Conservation (phyloP, 495 filamentous ascomycete genomes). For the Rhypophila decipiens region DNA sequence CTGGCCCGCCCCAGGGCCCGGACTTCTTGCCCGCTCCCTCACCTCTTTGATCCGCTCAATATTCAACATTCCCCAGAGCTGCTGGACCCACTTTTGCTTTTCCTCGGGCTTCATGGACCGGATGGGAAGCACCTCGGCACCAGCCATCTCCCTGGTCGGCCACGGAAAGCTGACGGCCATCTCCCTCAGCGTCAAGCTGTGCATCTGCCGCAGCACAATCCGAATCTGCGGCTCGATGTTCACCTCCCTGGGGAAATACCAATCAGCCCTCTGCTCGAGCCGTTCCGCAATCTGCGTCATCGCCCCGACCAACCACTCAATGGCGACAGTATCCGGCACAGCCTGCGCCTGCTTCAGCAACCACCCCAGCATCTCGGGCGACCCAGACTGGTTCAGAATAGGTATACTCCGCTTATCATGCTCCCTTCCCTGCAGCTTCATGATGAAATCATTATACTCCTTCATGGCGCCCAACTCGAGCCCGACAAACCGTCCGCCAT, state of each 20-base stretch:
- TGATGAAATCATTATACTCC: constrained; percentile 32
- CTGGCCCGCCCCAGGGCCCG: neutral
- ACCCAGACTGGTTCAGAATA: constrained; percentile 30
- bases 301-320: constrained; percentile 30
- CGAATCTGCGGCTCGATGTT: constrained; percentile 31
- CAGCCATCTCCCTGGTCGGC: constrained; percentile 31
- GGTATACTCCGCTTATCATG: constrained; percentile 34
- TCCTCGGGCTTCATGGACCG: constrained; percentile 28
- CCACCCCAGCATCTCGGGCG: constrained; percentile 29
- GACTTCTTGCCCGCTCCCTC: constrained; percentile 1
- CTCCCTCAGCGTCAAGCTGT: constrained; percentile 20
- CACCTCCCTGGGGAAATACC: constrained; percentile 21
- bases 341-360: constrained; percentile 20
- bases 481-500: constrained; percentile 21
- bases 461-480: constrained; percentile 24
- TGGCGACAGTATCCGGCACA: constrained; percentile 25
- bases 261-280: constrained; percentile 22
- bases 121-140: constrained; percentile 28
- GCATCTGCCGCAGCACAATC: constrained; percentile 29
- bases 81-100: constrained; percentile 27
- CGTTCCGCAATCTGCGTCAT: constrained; percentile 29
- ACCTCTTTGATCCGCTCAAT: constrained; percentile 16
- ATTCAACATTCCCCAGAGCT: constrained; percentile 19
- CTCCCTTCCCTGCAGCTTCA: constrained; percentile 29
- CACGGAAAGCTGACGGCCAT: constrained; percentile 32